Conservation (phyloP, 371 early-diverging fungal genomes). For the Mucor racemosus region DNA sequence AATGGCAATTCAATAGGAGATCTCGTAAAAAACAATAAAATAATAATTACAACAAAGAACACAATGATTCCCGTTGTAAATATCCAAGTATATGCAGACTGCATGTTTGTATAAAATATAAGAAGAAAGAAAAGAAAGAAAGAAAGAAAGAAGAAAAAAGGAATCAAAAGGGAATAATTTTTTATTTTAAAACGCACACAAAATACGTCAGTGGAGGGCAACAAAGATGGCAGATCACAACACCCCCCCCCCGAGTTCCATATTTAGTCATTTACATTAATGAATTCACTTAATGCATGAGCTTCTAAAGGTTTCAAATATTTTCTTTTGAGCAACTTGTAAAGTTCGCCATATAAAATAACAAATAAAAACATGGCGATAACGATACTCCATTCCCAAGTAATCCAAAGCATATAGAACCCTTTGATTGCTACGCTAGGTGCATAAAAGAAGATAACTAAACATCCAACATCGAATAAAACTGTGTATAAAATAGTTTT, state of each 20-base stretch:
- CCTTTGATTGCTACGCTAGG: slow-evolving; percentile 66
- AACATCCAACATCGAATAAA: slow-evolving; percentile 49
- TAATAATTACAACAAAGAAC: slow-evolving; percentile 36
- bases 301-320: slow-evolving; percentile 35
- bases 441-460: slow-evolving; percentile 68
- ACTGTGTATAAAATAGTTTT: slow-evolving; percentile 54
- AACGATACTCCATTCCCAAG: slow-evolving; percentile 78
- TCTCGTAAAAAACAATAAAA: slow-evolving; percentile 46
- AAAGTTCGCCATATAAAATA: slow-evolving; percentile 59
- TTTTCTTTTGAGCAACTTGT: slow-evolving; percentile 41
- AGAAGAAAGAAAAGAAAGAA: background rate
- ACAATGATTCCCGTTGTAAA: slow-evolving; percentile 43
- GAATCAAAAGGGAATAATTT: background rate
- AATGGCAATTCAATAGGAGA: slow-evolving; percentile 39
- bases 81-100: slow-evolving; percentile 15
- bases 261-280: background rate
- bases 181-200: background rate
- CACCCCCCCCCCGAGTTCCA: background rate
- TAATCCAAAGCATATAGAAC: slow-evolving; percentile 65
- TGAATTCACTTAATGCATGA: slow-evolving; percentile 11
- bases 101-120: background rate
- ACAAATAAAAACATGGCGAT: slow-evolving; percentile 55
- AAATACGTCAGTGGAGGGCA: background rate
- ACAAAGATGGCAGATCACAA: background rate
- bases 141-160: background rate